Evolutionary conservation across 768 basidiomycete genomes (phyloP).

Genomic region (Calocera viscosa): DNA sequence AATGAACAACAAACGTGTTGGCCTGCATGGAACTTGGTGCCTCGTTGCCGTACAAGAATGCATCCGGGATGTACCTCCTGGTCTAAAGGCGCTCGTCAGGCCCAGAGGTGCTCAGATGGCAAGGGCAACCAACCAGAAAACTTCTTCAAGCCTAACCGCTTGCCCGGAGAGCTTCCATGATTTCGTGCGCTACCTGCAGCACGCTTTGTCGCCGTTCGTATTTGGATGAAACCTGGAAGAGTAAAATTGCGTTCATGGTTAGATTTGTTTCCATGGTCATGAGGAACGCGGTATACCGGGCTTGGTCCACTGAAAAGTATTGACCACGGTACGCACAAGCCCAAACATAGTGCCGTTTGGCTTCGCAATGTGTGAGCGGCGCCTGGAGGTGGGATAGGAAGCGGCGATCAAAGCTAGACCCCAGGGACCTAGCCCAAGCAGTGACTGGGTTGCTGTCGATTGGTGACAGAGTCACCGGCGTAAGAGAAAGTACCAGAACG

Average conservation of each 20-base stretch:
- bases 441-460: no score
- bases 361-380: not conserved
- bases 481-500: no score
- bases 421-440: no score
- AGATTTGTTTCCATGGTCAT: no score
- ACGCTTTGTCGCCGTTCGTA: constrained; percentile 91
- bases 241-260: no score
- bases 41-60: constrained; percentile 91
- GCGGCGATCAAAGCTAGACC: not conserved
- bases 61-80: constrained; percentile 87
- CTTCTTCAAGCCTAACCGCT: constrained; percentile 89
- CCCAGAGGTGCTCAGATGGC: not conserved
- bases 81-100: constrained; percentile 36
- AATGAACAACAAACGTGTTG: constrained; percentile 55
- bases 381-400: not conserved
- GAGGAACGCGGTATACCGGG: not conserved
- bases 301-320: not conserved
- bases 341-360: not conserved
- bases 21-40: constrained; percentile 83
- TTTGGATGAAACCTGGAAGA: constrained; percentile 29
- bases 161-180: constrained; percentile 83
- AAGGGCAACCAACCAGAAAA: constrained; percentile 59
- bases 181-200: constrained; percentile 92
- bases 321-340: not conserved
- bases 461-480: no score